Evolutionary conservation across 495 filamentous ascomycete species (phyloP), one percentile per base, ranked within the genome.

Genomic region (Penicillium malachiteum): DNA sequence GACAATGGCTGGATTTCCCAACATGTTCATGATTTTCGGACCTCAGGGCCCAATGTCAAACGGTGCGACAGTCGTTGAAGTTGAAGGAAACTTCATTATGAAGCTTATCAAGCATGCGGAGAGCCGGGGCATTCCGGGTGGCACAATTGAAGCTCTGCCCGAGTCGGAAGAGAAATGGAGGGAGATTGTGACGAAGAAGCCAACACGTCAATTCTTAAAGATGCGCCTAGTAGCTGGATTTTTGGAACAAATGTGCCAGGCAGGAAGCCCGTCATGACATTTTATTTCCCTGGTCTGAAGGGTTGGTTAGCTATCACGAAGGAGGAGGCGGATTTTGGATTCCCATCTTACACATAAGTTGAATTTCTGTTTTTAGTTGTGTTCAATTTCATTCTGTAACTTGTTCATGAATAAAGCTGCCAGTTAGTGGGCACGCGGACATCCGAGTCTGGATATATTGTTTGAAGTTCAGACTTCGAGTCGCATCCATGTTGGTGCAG

Each of bases 21-120:
- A 56, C 69, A 57, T 84, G 68, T 78, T 79, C 57, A 65, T 73
- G 45, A 52, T 72, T 1, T 72, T 72, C 52, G 82, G 81, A 0
- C 75, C 77, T 1, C 67, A 74, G 9, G 60, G 54, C 2, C 69
- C 70, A 2, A 74, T 81, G 45, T 61, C 65, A 31, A 84, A 83
- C 56, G 73, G 76, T 1, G 78, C 79, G 7, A 64, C 67, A 0
- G 61, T 56, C 11, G 63, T 75, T 32, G 79, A 84, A 55, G 55
- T 74, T 5, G 75, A 82, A 52, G 46, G 14, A 6, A 26, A 56
- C 1, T 56, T 48, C n/a, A 50, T 56, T 21, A 13, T 40, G 6
- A 11, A 21, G 13, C 11, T 30, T 11, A 51, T 51, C 10, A 14
- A 51, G 16, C 7, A 47, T 9, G 34, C 34, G 12, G 12, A 37